Evolutionary conservation across 352 stramenopile genomes (phyloP).

Genomic region (Aphanomyces stellatus): DNA sequence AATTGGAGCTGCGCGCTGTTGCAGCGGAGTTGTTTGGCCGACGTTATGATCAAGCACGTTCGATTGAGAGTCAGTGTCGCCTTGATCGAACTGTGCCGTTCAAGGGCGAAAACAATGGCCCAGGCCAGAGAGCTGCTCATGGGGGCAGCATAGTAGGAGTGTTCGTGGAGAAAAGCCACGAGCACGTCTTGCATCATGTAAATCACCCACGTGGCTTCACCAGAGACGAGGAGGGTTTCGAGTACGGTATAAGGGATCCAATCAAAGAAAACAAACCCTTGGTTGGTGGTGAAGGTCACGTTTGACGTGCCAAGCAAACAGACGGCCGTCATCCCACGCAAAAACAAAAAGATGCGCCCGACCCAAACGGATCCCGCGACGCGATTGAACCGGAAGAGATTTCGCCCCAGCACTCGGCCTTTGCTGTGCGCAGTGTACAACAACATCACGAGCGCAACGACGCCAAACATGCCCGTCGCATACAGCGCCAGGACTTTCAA

Average conservation of each 20-base stretch:
- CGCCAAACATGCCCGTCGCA: not conserved
- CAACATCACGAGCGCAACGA: not conserved
- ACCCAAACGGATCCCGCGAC: not conserved
- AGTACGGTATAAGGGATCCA: not conserved
- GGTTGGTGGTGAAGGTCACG: not conserved
- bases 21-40: not conserved
- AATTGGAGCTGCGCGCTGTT: not conserved
- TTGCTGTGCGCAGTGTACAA: too few relatives aligned
- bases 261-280: not conserved
- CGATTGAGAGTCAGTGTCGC: not conserved
- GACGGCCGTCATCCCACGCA: not conserved
- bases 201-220: not conserved
- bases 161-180: not conserved
- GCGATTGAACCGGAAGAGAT: not conserved
- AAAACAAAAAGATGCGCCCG: not conserved
- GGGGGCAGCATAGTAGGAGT: not conserved
- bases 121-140: not conserved
- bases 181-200: slow-evolving; percentile 2
- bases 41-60: not conserved
- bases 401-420: not conserved
- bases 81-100: not conserved
- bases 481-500: not conserved
- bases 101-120: not conserved
- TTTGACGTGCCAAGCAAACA: not conserved
- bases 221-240: not conserved